phyloP scores from a whole-genome alignment of 345 rosid species.

The Dimocarpus longan region DNA sequence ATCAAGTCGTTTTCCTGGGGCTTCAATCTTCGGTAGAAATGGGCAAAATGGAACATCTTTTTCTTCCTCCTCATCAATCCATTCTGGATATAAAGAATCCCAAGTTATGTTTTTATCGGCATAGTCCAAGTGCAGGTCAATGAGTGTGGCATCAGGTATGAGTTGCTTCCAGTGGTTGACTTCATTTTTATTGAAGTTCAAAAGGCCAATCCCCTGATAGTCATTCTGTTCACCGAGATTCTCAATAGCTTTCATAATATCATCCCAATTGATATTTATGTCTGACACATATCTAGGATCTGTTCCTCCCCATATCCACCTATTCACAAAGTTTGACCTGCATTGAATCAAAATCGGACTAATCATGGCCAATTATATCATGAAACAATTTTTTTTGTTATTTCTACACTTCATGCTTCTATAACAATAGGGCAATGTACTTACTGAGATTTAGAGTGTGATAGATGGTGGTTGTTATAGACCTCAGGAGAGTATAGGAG shows the following conservation, averaged over 20 bases:
- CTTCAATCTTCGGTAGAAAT: constrained; percentile 57
- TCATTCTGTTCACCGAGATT: constrained; percentile 40
- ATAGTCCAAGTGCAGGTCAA: constrained; percentile 46
- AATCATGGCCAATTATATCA: not conserved
- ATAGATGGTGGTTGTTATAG: constrained; percentile 41
- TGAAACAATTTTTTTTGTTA: too few species aligned
- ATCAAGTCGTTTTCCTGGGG: constrained; percentile 69
- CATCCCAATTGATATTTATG: constrained; percentile 67
- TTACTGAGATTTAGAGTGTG: constrained; percentile 41
- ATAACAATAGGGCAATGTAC: not conserved
- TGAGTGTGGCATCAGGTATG: constrained; percentile 46
- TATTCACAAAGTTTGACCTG: constrained; percentile 47
- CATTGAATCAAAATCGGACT: not conserved
- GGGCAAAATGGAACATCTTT: constrained; percentile 81
- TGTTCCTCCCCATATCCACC: constrained; percentile 72
- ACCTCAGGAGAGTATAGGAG: constrained; percentile 58
- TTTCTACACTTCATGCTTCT: not conserved
- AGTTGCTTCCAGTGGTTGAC: constrained; percentile 63
- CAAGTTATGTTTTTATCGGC: constrained; percentile 64
- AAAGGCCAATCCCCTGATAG: constrained; percentile 68
- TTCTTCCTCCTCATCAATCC: constrained; percentile 98
- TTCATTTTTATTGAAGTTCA: constrained; percentile 72
- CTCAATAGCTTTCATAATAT: constrained; percentile 52
- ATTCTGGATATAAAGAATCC: constrained; percentile 88
- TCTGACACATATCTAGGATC: constrained; percentile 65